Conservation (phyloP, 805 yeast genomes). For the Wickerhamomyces pijperi region DNA sequence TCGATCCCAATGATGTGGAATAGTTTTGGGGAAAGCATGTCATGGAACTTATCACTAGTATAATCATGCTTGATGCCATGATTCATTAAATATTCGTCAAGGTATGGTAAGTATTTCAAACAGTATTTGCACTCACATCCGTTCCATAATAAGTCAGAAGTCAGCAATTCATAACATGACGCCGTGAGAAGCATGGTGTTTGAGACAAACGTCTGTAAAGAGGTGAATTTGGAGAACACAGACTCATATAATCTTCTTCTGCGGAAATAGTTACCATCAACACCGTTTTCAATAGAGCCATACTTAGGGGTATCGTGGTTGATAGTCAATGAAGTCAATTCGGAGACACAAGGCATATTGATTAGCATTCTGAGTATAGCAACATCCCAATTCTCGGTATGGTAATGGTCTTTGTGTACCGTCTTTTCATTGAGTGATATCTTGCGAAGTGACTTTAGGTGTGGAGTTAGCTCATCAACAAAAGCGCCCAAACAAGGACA, state of each 20-base stretch:
- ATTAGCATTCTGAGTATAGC: conserved; percentile 31
- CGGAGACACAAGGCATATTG: conserved; percentile 20
- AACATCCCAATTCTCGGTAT: conserved; percentile 46
- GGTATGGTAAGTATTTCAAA: conserved; percentile 29
- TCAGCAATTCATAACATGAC: conserved; percentile 59
- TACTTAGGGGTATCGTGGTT: conserved; percentile 47
- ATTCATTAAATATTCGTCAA: conserved; percentile 51
- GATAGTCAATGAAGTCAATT: conserved; percentile 34
- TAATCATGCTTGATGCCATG: conserved; percentile 36
- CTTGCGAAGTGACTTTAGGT: conserved; percentile 14
- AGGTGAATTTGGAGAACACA: conserved; percentile 32
- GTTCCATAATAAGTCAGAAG: conserved; percentile 66
- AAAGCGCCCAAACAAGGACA: conserved; percentile 37
- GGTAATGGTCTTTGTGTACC: conserved; percentile 29
- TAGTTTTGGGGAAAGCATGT: conserved; percentile 47
- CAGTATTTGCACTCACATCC: conserved; percentile 63
- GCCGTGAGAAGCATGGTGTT: conserved; percentile 52
- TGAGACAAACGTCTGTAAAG: conserved; percentile 34
- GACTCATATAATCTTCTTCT: conserved; percentile 40
- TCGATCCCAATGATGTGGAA: conserved; percentile 41
- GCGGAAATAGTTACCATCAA: conserved; percentile 63
- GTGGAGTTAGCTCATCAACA: conserved; percentile 25
- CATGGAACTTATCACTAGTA: conserved; percentile 42
- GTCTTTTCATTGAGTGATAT: conserved; percentile 24
- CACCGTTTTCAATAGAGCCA: conserved; percentile 50